These are phyloP conservation scores for Fusarium foetens DNA, from an alignment of 2,329 filamentous ascomycete genomes.

Conservation along the genomic window DNA sequence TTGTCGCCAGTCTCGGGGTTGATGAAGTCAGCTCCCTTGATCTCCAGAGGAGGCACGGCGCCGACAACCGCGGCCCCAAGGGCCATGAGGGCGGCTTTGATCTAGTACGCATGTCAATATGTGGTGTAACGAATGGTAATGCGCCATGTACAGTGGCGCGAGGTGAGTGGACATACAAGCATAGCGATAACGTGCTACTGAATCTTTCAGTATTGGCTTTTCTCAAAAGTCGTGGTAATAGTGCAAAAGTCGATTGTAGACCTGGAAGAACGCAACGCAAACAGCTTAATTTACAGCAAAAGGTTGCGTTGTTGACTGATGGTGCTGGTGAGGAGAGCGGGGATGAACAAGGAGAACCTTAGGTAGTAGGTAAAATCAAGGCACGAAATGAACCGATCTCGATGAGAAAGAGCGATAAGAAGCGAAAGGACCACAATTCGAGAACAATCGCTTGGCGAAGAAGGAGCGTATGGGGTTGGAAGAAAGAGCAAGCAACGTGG, in stretches of 20 bases:
- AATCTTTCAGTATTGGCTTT: not conserved
- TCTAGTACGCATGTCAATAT: slow-evolving; percentile 39
- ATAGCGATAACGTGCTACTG: slow-evolving; percentile 30
- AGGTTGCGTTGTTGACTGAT: slow-evolving; percentile 7
- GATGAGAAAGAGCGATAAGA: slow-evolving; percentile 39
- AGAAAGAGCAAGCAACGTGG: slow-evolving; percentile 14
- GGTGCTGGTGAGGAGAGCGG: slow-evolving; percentile 1
- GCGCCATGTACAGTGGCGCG: not conserved
- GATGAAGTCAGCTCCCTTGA: slow-evolving; percentile 68
- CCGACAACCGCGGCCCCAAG: slow-evolving; percentile 63
- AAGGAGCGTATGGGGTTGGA: slow-evolving; percentile 32
- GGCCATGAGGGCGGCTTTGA: slow-evolving; percentile 61
- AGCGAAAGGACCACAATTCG: slow-evolving; percentile 31
- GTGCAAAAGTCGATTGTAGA: not conserved
- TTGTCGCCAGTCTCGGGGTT: slow-evolving; percentile 67
- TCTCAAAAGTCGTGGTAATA: slow-evolving; percentile 23
- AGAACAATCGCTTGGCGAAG: slow-evolving; percentile 11
- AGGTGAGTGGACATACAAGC: slow-evolving; percentile 40
- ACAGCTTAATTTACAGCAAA: slow-evolving; percentile 6
- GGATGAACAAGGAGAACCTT: not conserved
- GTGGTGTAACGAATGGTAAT: not conserved
- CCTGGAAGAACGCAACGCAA: not conserved
- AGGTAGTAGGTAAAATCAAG: slow-evolving; percentile 6
- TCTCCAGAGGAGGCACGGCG: slow-evolving; percentile 67
- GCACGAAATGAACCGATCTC: slow-evolving; percentile 11